A percentile compares a stretch with the other conserved stretches of the same genome.
Evolutionary conservation across 1,139 yeast genomes (phyloP).

Genomic region (Zygoascus meyerae): DNA sequence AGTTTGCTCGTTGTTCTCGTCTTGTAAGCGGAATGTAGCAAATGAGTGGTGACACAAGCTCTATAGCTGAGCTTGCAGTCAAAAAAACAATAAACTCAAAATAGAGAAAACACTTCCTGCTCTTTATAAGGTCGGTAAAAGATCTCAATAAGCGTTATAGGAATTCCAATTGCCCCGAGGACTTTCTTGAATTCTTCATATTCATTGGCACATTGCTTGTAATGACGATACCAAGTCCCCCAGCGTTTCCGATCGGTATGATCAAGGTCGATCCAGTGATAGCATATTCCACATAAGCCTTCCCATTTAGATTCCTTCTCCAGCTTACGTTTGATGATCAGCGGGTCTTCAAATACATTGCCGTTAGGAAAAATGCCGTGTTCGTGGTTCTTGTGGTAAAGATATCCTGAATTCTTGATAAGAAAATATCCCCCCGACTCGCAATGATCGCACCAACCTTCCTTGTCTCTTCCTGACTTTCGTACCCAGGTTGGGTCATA

Average conservation of each 20-base stretch:
- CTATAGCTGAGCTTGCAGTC: too few species aligned
- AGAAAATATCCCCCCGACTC: conserved; percentile 24
- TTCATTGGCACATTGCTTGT: conserved; percentile 28
- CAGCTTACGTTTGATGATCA: conserved; percentile 25
- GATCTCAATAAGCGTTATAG: conserved; percentile 24
- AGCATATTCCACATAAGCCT: conserved; percentile 30
- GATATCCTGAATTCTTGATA: conserved; percentile 28
- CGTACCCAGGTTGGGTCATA: conserved; percentile 26
- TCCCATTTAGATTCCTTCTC: conserved; percentile 28
- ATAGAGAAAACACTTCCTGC: too few species aligned
- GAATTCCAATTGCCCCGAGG: conserved; percentile 24
- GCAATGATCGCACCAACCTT: conserved; percentile 30
- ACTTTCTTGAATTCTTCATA: conserved; percentile 27
- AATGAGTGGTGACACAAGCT: too few species aligned
- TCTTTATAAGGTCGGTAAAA: conserved; percentile 15
- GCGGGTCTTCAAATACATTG: conserved; percentile 27
- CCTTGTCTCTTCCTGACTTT: conserved; percentile 20
- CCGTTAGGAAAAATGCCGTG: conserved; percentile 30
- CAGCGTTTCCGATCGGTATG: conserved; percentile 25
- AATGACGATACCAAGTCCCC: conserved; percentile 31
- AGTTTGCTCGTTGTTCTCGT: too few species aligned
- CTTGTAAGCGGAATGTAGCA: too few species aligned
- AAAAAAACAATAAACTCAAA: too few species aligned
- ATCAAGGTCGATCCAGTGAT: conserved; percentile 29
- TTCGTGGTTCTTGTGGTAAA: conserved; percentile 30